Evolutionary conservation across 2,329 filamentous ascomycete genomes (phyloP).

Genomic region (Epichloe coenophiala): DNA sequence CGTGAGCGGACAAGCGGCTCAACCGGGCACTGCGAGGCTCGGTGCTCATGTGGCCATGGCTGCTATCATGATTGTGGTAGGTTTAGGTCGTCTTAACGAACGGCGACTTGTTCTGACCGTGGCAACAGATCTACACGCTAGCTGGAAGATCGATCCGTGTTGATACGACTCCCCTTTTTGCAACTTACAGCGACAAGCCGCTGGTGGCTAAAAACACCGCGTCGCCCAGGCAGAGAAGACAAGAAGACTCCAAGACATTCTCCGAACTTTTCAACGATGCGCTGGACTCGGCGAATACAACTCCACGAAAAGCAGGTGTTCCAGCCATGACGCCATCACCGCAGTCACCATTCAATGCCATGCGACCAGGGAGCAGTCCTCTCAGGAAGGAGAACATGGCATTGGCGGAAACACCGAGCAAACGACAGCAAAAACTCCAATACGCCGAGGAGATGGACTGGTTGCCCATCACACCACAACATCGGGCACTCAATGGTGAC

Average conservation of each 20-base stretch:
- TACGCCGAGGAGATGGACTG: constrained; percentile 59
- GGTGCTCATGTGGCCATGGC: constrained; percentile 43
- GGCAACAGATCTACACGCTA: constrained; percentile 28
- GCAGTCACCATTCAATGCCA: not conserved
- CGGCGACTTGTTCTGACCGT: not conserved
- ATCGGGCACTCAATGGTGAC: constrained; percentile 40
- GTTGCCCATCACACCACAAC: constrained; percentile 45
- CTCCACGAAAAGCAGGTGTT: constrained; percentile 5
- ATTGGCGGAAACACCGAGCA: constrained; percentile 8
- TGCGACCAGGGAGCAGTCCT: constrained; percentile 3
- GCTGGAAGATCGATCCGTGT: constrained; percentile 34
- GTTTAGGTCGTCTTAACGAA: constrained; percentile 9
- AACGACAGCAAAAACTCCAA: constrained; percentile 12
- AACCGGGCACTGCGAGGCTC: constrained; percentile 27
- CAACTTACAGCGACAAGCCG: constrained; percentile 9
- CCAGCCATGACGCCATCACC: constrained; percentile 11
- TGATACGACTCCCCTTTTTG: constrained; percentile 43
- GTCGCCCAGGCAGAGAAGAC: constrained; percentile 13
- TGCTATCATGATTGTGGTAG: constrained; percentile 38
- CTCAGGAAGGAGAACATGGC: constrained; percentile 4
- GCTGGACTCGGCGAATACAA: constrained; percentile 13
- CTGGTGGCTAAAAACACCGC: constrained; percentile 13
- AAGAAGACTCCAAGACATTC: constrained; percentile 27
- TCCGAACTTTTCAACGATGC: constrained; percentile 26
- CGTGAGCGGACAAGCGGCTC: constrained; percentile 23